Conservation (phyloP, 257 asterid species). For the Ilex asprella region DNA sequence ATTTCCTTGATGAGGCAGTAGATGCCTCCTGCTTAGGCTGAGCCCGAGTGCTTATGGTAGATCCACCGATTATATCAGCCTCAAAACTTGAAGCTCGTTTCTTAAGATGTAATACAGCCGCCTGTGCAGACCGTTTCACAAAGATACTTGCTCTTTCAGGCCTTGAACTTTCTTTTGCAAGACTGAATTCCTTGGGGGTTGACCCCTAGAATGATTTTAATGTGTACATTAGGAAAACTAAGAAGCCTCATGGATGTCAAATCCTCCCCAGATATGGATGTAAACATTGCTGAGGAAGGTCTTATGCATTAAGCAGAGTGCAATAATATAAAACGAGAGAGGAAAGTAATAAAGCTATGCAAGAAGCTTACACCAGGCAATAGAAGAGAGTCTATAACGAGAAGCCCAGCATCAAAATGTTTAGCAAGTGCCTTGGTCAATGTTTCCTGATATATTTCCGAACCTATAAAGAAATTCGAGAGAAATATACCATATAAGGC, state of each 20-base stretch:
- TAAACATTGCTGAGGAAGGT: neutral
- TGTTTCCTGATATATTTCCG: constrained; percentile 52
- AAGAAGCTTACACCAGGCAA: constrained; percentile 65
- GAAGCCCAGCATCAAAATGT: constrained; percentile 35
- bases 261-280: neutral
- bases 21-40: constrained; percentile 83
- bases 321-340: neutral
- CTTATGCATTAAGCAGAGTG: neutral
- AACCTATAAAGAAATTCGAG: constrained; percentile 36
- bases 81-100: constrained; percentile 70
- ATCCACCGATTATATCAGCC: constrained; percentile 59
- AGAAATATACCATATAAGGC: neutral
- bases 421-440: constrained; percentile 5
- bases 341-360: neutral
- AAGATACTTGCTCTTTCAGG: constrained; percentile 55
- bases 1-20: constrained; percentile 65
- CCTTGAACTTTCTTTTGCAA: constrained; percentile 54
- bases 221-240: neutral
- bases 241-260: neutral
- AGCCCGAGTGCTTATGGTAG: constrained; percentile 44
- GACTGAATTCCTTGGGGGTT: constrained; percentile 46
- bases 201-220: constrained; percentile 41
- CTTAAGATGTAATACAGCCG: constrained; percentile 46
- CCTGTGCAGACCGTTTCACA: constrained; percentile 51
- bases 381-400: constrained; percentile 57